Base-by-base conservation (phyloP, 768 basidiomycete genomes). In the Sutorius australiensis region DNA sequence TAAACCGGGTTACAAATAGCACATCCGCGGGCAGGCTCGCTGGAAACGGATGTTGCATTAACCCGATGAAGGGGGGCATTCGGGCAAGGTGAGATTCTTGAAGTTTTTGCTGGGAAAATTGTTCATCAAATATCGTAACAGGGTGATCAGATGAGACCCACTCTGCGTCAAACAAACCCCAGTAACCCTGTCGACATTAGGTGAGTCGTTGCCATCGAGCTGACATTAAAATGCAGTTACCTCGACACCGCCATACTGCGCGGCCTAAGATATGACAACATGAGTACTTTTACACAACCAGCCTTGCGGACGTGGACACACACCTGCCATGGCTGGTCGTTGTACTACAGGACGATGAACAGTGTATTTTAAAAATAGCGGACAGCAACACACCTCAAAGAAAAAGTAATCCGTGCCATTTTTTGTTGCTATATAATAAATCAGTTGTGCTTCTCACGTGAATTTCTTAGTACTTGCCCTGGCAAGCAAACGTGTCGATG, bases 331-430 rank as follows among this genome's bases (percentile, higher is more conserved):
- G 75, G 70, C 68, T 93, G 89, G 63, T 95, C 92, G 55, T 80
- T 83, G 65, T 76, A 84, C 79, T 90, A 46, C 19, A 27, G 4
- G 13, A 51, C 17, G 10, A 21, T 57, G 50, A 55, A 36, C 17
- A n/a, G 31, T 3, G 38, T 55, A 40, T 17, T 42, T 28, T 3
- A 27, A 58, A 48, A 53, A 30, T 10, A 11, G 19, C 16, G 27
- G 38, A 48, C 32, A n/a, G 21, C 45, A 46, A 57, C 68, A 7
- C 16, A 81, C 81, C 77, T 89, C 89, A 54, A 92, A 92, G 75
- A 81, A 95, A 80, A 93, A 97, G 73, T 95, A 95, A 14, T 81
- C 75, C 1, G 89, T 93, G 12, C 80, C 80, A 56, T 93, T 93
- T 16, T 67, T 55, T 67, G 93, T 97, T 0, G 95, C 89, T 65